Evolutionary conservation across 1,139 yeast genomes (phyloP), one percentile per base, ranked within the genome.

Genomic region (Scheffersomyces lignicola): DNA sequence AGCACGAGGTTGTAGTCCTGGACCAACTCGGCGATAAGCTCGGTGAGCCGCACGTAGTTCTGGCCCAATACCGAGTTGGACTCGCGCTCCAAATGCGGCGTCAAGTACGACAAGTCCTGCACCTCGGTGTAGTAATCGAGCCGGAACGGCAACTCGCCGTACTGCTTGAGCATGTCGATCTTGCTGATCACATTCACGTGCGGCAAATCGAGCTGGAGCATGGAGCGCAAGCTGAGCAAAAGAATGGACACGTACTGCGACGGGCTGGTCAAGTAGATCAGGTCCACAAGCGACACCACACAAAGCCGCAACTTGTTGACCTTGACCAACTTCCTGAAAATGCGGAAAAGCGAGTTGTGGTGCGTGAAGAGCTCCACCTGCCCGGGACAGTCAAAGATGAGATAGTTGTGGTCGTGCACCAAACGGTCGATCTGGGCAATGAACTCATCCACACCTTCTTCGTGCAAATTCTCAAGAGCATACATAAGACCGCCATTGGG

Each of bases 401-500:
- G 59, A 52, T 92, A 94, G 34, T 80, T 76, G 12, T 72, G 69
- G 22, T 83, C 83, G 11, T 76, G 70, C 18, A 73, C 64, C 5
- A 90, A 62, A 30, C 70, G 64, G 35, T 74, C 72, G 12, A 89
- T 65, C 54, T 76, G 78, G 5, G 64, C 64, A 5, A 86, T 60
- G 49, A 92, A 80, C 35, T 71, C 69, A 24, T 84, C 89, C 9
- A 76, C 50, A 1, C 64, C 64, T 9, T 52, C 54, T 20, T 58
- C 60, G 38, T 56, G 63, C 30, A 80, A 63, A 21, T 79, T 72
- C 51, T 92, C 97, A 49, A 94, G 63, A 0, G 97, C 97, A 60
- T 78, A 84, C 78, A 94, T 80, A 23, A 94, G 61, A 0, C 96
- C 97, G 24, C 99, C 99, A 51, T 94, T 94, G 0, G 99, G 99